Base-by-base conservation (phyloP, 1,284 basidiomycete species). In the Polyporus tsugae region DNA sequence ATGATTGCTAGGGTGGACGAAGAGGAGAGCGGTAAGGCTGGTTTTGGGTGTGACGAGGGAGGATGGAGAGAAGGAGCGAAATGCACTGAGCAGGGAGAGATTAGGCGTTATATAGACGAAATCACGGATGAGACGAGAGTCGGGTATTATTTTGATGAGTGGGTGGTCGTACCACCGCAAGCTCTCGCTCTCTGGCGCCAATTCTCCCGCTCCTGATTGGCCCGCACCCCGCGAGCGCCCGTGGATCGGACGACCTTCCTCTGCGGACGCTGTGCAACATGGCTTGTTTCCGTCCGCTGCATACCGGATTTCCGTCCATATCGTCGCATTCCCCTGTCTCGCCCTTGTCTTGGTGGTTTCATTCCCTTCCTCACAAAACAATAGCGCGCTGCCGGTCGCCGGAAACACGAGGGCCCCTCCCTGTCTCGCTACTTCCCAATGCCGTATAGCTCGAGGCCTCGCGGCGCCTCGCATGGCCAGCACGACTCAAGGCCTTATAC, bases 91-190 rank as follows among this genome's bases (percentile, higher is more conserved):
- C n/a, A 46, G 52, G 53, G 58, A 65, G 19, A 33, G 59, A 53
- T 44, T 49, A 41, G 60, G 61, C 46, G 52, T 68, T 75, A 74
- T 72, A 74, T 75, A 75, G 69, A 55, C 66, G 67, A 68, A 68
- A 62, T 58, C 35, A 61, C 52, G 65, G 72, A 74, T 74, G 74
- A 72, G 72, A 71, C 74, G 72, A 75, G 72, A 62, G 59, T 46
- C 68, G 70, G 71, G 36, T 73, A 72, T 69, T 73, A 70, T 68
- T 72, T 72, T 75, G 67, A 71, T 55, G 52, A 33, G 29, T 10
- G 52, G 4, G 33, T 33, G 52, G 52, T 55, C 52, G 52, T 55
- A 55, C 52, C 52, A 55, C 52, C 52, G 25, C 25, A 29, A 7
- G 33, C 52, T 19, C 52, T 19, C 29, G 25, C 22, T 35, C 52